A percentile compares a stretch with the other conserved stretches of the same genome.
phyloP scores from a whole-genome alignment of 2,329 filamentous ascomycete genomes.

The Neoarthrinium moseri region DNA sequence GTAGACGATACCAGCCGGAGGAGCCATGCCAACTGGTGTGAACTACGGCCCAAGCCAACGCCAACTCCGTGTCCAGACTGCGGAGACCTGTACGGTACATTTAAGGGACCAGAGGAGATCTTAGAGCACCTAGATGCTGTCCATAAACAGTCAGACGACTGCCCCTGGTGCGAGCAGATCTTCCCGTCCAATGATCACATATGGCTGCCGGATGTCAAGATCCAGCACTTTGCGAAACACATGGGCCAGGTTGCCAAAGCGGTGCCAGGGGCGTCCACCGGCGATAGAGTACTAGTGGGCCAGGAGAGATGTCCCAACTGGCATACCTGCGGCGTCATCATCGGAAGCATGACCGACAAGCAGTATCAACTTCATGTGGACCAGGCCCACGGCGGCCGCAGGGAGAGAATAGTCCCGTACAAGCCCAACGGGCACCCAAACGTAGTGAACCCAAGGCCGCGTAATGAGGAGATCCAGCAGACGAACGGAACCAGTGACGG shows the following conservation, averaged over 20 bases:
- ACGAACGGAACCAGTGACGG: too few relatives aligned
- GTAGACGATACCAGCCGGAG: background rate
- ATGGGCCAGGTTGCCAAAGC: conserved; percentile 4
- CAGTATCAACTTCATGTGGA: conserved; percentile 6
- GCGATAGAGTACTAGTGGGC: background rate
- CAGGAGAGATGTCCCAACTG: conserved; percentile 2
- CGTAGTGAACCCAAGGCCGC: too few relatives aligned
- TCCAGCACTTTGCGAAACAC: conserved; percentile 8
- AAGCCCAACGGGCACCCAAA: background rate
- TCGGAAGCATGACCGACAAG: background rate
- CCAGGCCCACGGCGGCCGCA: background rate
- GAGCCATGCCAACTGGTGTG: conserved; percentile 3
- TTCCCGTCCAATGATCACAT: background rate
- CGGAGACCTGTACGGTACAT: background rate
- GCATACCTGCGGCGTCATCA: conserved; percentile 3
- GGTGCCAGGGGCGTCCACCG: background rate
- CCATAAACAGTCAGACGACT: too few relatives aligned
- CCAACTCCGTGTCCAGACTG: background rate
- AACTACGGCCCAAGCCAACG: background rate
- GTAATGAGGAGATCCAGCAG: too few relatives aligned
- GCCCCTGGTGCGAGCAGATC: conserved; percentile 6
- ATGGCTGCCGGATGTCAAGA: conserved; percentile 1
- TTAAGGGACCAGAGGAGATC: background rate
- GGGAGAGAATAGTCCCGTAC: background rate
- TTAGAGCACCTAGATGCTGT: background rate